Percentiles rank a stretch among this genome's conserved stretches.
These are phyloP conservation scores for Fusarium abutilonis DNA, from an alignment of 2,329 filamentous ascomycete species.

Conservation along the genomic window DNA sequence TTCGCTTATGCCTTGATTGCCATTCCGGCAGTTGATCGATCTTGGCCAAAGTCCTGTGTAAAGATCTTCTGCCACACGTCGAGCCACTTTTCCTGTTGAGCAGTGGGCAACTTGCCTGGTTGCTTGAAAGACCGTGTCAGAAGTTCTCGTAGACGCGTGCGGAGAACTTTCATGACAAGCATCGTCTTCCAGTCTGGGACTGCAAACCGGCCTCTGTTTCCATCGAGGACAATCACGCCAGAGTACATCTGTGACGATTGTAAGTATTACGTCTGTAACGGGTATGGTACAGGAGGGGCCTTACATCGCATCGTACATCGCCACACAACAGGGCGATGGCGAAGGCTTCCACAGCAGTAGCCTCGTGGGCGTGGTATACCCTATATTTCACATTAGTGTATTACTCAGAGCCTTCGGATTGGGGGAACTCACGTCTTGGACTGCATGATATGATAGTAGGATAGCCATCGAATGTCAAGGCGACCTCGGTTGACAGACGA, in stretches of 20 bases:
- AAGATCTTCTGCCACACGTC: constrained; percentile 79
- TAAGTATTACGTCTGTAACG: constrained; percentile 1
- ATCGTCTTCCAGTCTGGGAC: constrained; percentile 90
- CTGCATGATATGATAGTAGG: constrained; percentile 98
- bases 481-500: constrained; percentile 86
- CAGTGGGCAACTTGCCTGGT: constrained; percentile 69
- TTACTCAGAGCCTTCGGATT: not conserved
- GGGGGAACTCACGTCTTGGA: constrained; percentile 71
- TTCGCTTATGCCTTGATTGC: constrained; percentile 46
- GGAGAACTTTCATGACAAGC: constrained; percentile 85
- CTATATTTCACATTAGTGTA: constrained; percentile 52
- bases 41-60: constrained; percentile 58
- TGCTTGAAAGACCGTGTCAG: constrained; percentile 75
- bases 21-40: constrained; percentile 43
- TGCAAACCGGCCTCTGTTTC: constrained; percentile 84
- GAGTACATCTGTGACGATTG: constrained; percentile 73
- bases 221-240: constrained; percentile 86
- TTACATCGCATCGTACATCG: constrained; percentile 85
- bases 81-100: constrained; percentile 77
- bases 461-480: constrained; percentile 79
- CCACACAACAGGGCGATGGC: constrained; percentile 86
- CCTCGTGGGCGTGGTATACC: constrained; percentile 91
- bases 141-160: constrained; percentile 77
- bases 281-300: constrained; percentile 36
- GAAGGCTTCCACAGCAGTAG: constrained; percentile 81